These are phyloP conservation scores for Syzygium aromaticum DNA, from an alignment of 345 rosid species.

Conservation along the genomic window DNA sequence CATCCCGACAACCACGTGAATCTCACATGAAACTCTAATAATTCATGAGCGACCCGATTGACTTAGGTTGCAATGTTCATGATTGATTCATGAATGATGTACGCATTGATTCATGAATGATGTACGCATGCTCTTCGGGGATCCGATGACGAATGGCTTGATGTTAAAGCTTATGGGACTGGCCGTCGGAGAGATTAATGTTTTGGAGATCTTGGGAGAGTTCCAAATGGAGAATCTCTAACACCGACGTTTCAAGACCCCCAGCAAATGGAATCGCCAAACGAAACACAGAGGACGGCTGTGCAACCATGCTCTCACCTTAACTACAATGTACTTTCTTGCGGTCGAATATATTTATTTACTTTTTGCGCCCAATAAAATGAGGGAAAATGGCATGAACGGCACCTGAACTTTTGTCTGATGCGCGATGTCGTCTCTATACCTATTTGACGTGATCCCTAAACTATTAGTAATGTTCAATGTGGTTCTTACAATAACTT, in stretches of 20 bases:
- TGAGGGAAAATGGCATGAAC: accelerated
- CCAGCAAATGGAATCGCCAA: background rate
- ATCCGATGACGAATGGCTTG: background rate
- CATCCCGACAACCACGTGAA: background rate
- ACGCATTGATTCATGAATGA: background rate
- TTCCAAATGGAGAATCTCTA: background rate
- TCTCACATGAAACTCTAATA: background rate
- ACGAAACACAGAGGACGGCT: background rate
- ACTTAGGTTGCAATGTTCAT: background rate
- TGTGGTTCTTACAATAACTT: too few relatives aligned
- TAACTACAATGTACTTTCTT: background rate
- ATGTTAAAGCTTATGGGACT: background rate
- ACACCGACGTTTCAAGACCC: background rate
- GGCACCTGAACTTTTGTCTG: accelerated
- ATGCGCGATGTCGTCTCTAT: accelerated
- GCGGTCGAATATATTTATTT: background rate
- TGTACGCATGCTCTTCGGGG: background rate
- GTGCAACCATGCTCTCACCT: background rate
- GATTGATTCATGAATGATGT: background rate
- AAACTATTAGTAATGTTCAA: background rate
- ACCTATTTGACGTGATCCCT: accelerated
- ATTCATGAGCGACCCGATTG: background rate
- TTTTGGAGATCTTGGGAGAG: background rate
- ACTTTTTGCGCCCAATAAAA: accelerated
- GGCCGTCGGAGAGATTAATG: background rate